Evolutionary conservation across 441 rosid genomes (phyloP), one percentile per base, ranked within the genome.

Genomic region (Jatropha podagrica): DNA sequence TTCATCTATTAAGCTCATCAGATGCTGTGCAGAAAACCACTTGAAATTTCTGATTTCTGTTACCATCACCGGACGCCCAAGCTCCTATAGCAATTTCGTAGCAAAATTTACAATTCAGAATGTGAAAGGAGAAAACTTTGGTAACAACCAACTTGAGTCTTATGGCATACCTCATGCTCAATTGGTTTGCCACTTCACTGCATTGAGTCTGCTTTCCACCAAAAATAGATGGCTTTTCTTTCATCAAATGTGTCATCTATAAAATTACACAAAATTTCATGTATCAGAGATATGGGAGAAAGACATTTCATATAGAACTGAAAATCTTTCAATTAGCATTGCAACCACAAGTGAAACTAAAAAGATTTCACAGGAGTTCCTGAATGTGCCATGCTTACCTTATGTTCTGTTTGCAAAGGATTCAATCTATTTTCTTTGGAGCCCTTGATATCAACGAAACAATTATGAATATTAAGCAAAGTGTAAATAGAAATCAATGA

Each of bases 391-490:
- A 72, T 42, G 78, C 80, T 82, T 83, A 91, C 94, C 93, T 89
- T 89, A 79, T 86, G 79, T 75, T 85, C 89, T 85, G 83, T 85
- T 83, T 80, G 92, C 80, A 89, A 77, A 77, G 83, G 18, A 79
- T 84, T 86, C 80, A 76, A 67, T 91, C 89, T 90, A 70, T 93
- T 95, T 88, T 95, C 99, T 89, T 95, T 95, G 81, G 89, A 85
- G 83, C 90, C 93, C 99, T 95, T 65, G 83, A 69, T 74, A 82
- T 79, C 84, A 82, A 78, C 69, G 80, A 81, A 76, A 81, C 74
- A 76, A 86, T 69, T 71, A 85, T 26, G 54, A 52, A 76, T 61
- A 52, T 52, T 40, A 74, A 78, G 54, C 56, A 68, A 78, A 78
- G 48, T 48, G 20, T 59, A 69, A 76, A 74, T 10, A 65, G 18